phyloP scores from a whole-genome alignment of 768 basidiomycete genomes.

The Phanerochaete carnosa region DNA sequence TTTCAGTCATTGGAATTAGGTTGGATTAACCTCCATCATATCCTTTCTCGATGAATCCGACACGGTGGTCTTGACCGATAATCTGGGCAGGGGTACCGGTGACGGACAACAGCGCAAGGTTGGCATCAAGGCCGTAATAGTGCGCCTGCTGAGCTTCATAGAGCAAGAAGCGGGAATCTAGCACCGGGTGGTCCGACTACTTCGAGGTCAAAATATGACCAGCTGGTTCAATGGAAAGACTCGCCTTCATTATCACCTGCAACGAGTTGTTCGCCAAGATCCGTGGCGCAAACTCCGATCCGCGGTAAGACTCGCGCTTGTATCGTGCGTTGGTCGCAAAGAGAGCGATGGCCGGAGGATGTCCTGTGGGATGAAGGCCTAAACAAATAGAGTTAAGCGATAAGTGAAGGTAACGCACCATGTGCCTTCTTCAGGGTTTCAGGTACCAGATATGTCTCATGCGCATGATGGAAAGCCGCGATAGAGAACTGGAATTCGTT shows the following conservation, averaged over 20 bases:
- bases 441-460: constrained; percentile 89
- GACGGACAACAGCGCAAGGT: constrained; percentile 66
- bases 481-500: constrained; percentile 89
- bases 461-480: constrained; percentile 82
- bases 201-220: background rate
- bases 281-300: constrained; percentile 60
- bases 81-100: constrained; percentile 69
- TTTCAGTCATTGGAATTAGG: background rate
- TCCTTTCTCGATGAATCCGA: constrained; percentile 65
- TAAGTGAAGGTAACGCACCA: constrained; percentile 1
- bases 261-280: constrained; percentile 57
- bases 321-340: constrained; percentile 77
- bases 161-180: constrained; percentile 53
- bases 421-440: constrained; percentile 74
- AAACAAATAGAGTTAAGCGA: background rate
- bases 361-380: constrained; percentile 28
- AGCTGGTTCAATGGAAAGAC: background rate
- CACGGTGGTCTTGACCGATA: constrained; percentile 70
- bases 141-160: constrained; percentile 65
- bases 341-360: constrained; percentile 70
- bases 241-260: constrained; percentile 59
- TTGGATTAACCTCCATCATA: constrained; percentile 62
- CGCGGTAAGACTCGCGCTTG: constrained; percentile 63
- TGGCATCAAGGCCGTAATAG: constrained; percentile 64
- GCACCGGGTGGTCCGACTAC: constrained; percentile 51